Percentiles rank a stretch among this genome's conserved stretches.
Evolutionary conservation across 2,329 filamentous ascomycete genomes (phyloP).

Genomic region (Claviceps maximensis): DNA sequence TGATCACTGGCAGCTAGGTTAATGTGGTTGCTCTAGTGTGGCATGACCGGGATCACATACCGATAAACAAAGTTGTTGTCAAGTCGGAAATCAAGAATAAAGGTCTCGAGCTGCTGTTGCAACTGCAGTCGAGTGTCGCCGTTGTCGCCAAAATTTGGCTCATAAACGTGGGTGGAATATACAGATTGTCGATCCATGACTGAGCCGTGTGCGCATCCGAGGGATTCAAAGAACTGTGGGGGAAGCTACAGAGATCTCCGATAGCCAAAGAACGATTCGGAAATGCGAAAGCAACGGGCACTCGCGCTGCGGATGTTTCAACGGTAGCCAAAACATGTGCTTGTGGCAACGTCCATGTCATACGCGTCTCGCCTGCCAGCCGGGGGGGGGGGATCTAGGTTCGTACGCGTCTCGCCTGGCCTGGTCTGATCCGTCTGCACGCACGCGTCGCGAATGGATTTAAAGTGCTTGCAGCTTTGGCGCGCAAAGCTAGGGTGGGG

Average conservation of each 20-base stretch:
- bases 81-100: slow-evolving; percentile 85
- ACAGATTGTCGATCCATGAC: slow-evolving; percentile 78
- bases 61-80: slow-evolving; percentile 93
- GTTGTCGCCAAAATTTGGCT: slow-evolving; percentile 49
- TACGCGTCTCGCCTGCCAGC: too few species aligned
- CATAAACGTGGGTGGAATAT: slow-evolving; percentile 73
- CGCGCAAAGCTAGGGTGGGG: not conserved
- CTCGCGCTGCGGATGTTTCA: not conserved
- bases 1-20: slow-evolving; percentile 57
- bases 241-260: not conserved
- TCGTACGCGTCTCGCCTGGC: not conserved
- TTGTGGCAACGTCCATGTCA: too few species aligned
- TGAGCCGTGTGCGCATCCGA: not conserved
- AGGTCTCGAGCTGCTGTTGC: slow-evolving; percentile 71
- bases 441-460: not conserved
- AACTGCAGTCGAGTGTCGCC: slow-evolving; percentile 59
- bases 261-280: not conserved
- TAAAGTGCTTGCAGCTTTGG: slow-evolving; percentile 14
- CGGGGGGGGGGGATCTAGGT: too few species aligned
- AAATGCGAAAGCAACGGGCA: too few species aligned
- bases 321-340: not conserved
- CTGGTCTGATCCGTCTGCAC: not conserved
- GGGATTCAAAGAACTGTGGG: not conserved
- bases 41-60: too few species aligned
- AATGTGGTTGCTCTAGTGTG: slow-evolving; percentile 4